phyloP scores from a whole-genome alignment of 768 basidiomycete species.

The Suillus paluster region DNA sequence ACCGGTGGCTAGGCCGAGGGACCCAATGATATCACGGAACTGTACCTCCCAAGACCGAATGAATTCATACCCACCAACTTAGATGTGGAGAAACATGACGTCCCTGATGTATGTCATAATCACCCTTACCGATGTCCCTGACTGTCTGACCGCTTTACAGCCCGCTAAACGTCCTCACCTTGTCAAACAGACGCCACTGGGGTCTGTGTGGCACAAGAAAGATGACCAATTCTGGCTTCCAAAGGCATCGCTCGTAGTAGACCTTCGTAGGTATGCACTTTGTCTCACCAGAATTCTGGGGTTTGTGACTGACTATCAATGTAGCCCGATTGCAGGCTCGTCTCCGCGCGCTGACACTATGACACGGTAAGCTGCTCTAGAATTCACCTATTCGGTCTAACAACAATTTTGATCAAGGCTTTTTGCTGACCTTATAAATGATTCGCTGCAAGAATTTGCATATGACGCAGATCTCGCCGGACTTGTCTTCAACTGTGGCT shows the following conservation, averaged over 20 bases:
- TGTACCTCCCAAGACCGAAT: slow-evolving; percentile 85
- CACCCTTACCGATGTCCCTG: neutral
- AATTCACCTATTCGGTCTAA: neutral
- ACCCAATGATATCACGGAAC: slow-evolving; percentile 65
- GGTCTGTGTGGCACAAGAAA: slow-evolving; percentile 93
- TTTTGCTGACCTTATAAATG: slow-evolving; percentile 83
- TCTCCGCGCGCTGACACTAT: slow-evolving; percentile 75
- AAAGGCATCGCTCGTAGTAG: slow-evolving; percentile 77
- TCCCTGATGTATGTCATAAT: slow-evolving; percentile 53
- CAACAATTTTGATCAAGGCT: slow-evolving; percentile 50
- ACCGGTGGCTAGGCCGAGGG: slow-evolving; percentile 55
- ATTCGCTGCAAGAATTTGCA: slow-evolving; percentile 86
- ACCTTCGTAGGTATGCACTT: slow-evolving; percentile 66
- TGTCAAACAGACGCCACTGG: slow-evolving; percentile 70
- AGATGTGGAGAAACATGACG: slow-evolving; percentile 77
- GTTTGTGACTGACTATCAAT: slow-evolving; percentile 8
- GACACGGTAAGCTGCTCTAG: slow-evolving; percentile 56
- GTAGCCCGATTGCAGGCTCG: slow-evolving; percentile 59
- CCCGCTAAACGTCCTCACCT: slow-evolving; percentile 76
- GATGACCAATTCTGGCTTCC: slow-evolving; percentile 98
- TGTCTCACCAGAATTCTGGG: neutral
- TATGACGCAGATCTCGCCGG: slow-evolving; percentile 95
- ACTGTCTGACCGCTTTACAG: slow-evolving; percentile 42
- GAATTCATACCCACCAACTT: slow-evolving; percentile 89
- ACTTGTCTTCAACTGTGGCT: slow-evolving; percentile 69